Percentiles rank a stretch among this genome's conserved stretches.
These are phyloP conservation scores for Ampelocalamus luodianensis DNA, from an alignment of 176 grass and related monocot species.

Conservation along the genomic window DNA sequence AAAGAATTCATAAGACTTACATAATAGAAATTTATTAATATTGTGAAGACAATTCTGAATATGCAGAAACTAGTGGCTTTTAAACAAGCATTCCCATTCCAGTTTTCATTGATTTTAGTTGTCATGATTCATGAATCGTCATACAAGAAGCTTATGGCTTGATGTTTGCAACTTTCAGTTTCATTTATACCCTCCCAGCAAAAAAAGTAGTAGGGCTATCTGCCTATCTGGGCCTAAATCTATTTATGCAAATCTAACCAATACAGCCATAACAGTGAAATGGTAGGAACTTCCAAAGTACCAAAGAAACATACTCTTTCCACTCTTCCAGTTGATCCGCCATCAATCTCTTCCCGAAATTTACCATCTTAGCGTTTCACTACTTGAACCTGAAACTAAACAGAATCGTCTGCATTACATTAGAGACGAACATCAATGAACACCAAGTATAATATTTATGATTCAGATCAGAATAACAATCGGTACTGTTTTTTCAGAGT, in stretches of 20 bases:
- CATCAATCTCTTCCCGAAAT: conserved; percentile 80
- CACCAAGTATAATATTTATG: background rate
- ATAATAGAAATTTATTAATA: background rate
- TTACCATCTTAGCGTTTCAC: conserved; percentile 70
- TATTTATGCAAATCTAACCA: background rate
- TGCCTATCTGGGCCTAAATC: background rate
- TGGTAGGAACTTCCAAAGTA: background rate
- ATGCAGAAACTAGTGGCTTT: background rate
- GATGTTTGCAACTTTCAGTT: background rate
- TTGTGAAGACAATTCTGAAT: background rate
- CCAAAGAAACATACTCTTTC: conserved; percentile 66
- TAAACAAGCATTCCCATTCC: background rate
- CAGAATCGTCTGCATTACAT: background rate
- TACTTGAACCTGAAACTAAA: conserved; percentile 37
- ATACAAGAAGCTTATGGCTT: background rate
- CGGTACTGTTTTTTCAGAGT: conserved; percentile 12
- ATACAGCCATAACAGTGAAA: conserved; percentile 14
- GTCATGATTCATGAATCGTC: background rate
- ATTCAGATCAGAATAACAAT: background rate
- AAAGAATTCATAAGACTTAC: conserved; percentile 10
- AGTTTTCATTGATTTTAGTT: background rate
- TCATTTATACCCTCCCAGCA: background rate
- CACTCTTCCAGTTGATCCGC: conserved; percentile 76
- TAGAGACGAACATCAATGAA: background rate
- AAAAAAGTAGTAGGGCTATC: background rate